Evolutionary conservation across 768 basidiomycete genomes (phyloP).

Genomic region (Rhodosporidiobolus odoratus): DNA sequence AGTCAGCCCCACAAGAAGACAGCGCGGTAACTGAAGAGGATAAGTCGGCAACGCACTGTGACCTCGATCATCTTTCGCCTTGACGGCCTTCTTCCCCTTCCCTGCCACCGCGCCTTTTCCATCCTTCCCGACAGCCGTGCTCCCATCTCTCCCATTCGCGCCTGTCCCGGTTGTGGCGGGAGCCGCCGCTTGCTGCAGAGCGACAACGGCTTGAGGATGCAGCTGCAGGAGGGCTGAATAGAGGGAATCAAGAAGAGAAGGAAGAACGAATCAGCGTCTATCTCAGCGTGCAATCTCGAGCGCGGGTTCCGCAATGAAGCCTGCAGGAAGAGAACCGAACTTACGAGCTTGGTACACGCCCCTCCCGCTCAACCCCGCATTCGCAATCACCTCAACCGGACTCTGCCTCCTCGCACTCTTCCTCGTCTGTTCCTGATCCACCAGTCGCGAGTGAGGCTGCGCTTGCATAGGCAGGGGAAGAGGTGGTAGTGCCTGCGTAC

Average conservation of each 20-base stretch:
- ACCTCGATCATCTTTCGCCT: constrained; percentile 15
- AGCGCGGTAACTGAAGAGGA: not conserved
- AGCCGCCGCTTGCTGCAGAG: not conserved
- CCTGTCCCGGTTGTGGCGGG: not conserved
- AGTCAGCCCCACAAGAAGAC: not conserved
- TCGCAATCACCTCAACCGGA: constrained; percentile 32
- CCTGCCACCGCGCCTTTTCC: not conserved
- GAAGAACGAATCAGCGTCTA: not conserved
- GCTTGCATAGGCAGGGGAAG: not conserved
- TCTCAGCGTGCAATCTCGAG: no score
- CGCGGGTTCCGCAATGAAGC: no score
- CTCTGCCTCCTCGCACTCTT: not conserved
- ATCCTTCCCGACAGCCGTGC: not conserved
- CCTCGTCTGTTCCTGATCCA: not conserved
- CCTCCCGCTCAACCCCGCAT: constrained; percentile 12
- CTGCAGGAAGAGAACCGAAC: not conserved
- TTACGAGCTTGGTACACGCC: constrained; percentile 16
- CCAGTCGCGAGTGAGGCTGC: not conserved
- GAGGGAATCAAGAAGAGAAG: no score
- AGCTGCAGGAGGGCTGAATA: constrained; percentile 24
- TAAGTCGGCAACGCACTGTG: constrained; percentile 24
- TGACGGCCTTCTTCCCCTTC: constrained; percentile 7
- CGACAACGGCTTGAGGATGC: not conserved
- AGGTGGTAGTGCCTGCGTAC: no score
- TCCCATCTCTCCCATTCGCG: not conserved